Base-by-base conservation (phyloP, 2,329 filamentous ascomycete species). In the Aureobasidium sp. region DNA sequence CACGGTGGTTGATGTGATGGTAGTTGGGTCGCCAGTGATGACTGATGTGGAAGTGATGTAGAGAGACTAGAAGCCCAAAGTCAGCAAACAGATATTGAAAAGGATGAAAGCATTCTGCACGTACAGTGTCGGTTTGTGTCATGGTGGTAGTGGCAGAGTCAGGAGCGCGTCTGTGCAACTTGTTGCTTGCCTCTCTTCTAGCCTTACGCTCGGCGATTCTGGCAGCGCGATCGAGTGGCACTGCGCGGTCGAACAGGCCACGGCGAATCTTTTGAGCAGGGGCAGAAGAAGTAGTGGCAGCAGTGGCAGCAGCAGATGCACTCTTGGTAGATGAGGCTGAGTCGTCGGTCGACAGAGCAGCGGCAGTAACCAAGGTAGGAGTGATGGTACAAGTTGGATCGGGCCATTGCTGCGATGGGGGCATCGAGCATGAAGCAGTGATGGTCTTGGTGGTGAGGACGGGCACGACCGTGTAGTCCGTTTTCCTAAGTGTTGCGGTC, bases 361-460 rank as follows among this genome's bases (percentile, higher is more conserved):
- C 63, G 11, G 68, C 65, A 11, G 60, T 39, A 58, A 68, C 41
- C 11, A 70, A 63, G 1, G 68, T 71, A 1, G 72, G 71, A 22
- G 62, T 66, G 52, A 75, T 70, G 2, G 59, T 66, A 45, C 68
- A 67, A 1, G 48, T 66, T 3, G 68, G 70, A 66, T 75, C 73
- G 27, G 48, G 64, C 5, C 47, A 62, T 0, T 63, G 5, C 37
- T 67, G 66, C 14, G 65, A 64, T 0, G 41, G 60, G 2, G 73
- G 73, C 15, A 66, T 55, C 11, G 65, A 68, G 68, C 73, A 75
- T 22, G 62, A 68, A 7, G 72, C 70, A 2, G 74, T 74, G n/a
- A 66, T 64, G 31, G 71, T 72, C 34, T 63, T 68, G 27, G 70
- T 72, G 29, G 55, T 47, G 44, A 66, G 44, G 34, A 64, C 36